Percentiles rank a stretch among this genome's conserved stretches.
phyloP scores from a whole-genome alignment of 2,329 filamentous ascomycete species.

The Achaetomium macrosporum region DNA sequence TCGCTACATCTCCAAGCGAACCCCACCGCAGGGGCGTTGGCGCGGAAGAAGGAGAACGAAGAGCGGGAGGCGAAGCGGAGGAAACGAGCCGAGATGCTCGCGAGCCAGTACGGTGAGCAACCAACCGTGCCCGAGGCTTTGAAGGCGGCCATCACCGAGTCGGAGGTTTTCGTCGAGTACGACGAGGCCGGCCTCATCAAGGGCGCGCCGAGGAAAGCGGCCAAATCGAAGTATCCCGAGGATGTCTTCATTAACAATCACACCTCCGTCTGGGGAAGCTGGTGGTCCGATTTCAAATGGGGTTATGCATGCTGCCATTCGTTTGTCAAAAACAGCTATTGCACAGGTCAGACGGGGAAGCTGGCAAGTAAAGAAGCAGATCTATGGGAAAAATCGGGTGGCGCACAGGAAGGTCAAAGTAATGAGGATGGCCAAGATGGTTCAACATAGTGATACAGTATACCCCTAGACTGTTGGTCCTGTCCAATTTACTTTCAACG shows the following conservation, averaged over 20 bases:
- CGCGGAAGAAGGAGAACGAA: slow-evolving; percentile 71
- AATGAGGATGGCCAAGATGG: not conserved
- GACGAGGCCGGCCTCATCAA: slow-evolving; percentile 87
- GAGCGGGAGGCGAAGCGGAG: slow-evolving; percentile 64
- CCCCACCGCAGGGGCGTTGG: slow-evolving; percentile 83
- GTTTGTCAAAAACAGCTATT: slow-evolving; percentile 92
- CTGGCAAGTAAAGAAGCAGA: slow-evolving; percentile 45
- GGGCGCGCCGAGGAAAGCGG: slow-evolving; percentile 68
- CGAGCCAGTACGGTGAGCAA: slow-evolving; percentile 40
- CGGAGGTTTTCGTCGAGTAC: slow-evolving; percentile 87
- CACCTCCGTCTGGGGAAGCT: slow-evolving; percentile 88
- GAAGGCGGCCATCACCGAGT: slow-evolving; percentile 66
- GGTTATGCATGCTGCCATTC: slow-evolving; percentile 95
- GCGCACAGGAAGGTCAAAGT: too few relatives aligned
- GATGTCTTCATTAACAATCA: slow-evolving; percentile 89
- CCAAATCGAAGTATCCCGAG: slow-evolving; percentile 87
- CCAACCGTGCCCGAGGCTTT: slow-evolving; percentile 54
- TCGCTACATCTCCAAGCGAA: slow-evolving; percentile 91
- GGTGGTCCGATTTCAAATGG: slow-evolving; percentile 96
- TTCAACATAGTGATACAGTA: not conserved
- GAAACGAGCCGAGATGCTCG: slow-evolving; percentile 55
- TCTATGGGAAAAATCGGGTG: slow-evolving; percentile 19
- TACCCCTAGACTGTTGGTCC: slow-evolving; percentile 14
- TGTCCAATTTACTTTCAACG: not conserved
- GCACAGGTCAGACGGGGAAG: slow-evolving; percentile 83